Conservation (phyloP, 2,329 filamentous ascomycete species). For the Penicillium sp. region DNA sequence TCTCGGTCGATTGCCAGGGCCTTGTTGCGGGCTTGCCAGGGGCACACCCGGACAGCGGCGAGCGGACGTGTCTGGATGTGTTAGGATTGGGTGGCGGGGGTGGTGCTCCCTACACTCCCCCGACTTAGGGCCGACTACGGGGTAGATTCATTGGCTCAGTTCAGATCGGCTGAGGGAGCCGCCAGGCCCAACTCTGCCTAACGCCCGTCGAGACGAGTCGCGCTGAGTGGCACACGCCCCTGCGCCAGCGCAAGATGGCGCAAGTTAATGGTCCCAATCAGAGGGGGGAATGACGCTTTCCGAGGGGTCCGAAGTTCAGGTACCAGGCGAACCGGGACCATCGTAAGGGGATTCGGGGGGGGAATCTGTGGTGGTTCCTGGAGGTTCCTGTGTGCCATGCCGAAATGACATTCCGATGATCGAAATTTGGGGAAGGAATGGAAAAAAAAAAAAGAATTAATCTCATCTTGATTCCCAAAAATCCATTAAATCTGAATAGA, state of each 20-base stretch:
- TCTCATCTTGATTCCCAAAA: not conserved
- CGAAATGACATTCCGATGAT: not conserved
- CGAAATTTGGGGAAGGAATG: not conserved
- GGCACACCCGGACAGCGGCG: not conserved
- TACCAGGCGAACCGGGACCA: constrained; percentile 10
- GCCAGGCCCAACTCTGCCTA: constrained; percentile 8
- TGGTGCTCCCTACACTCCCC: not conserved
- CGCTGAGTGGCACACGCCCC: constrained; percentile 12
- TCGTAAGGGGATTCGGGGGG: not conserved
- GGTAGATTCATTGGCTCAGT: not conserved
- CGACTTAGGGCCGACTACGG: no score
- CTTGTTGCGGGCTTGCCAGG: not conserved
- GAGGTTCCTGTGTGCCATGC: no score
- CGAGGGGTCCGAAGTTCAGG: constrained; percentile 18
- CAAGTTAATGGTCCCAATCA: constrained; percentile 21
- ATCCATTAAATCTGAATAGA: not conserved
- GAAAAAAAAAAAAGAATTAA: not conserved
- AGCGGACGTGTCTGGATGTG: not conserved
- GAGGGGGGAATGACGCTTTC: not conserved
- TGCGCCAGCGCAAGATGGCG: constrained; percentile 16
- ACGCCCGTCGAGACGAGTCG: not conserved
- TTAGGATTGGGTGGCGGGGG: not conserved
- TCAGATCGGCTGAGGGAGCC: constrained; percentile 16
- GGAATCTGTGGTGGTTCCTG: not conserved
- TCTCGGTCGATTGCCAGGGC: not conserved